These are phyloP conservation scores for Hypsizygus marmoreus DNA, from an alignment of 768 basidiomycete species.

Conservation along the genomic window DNA sequence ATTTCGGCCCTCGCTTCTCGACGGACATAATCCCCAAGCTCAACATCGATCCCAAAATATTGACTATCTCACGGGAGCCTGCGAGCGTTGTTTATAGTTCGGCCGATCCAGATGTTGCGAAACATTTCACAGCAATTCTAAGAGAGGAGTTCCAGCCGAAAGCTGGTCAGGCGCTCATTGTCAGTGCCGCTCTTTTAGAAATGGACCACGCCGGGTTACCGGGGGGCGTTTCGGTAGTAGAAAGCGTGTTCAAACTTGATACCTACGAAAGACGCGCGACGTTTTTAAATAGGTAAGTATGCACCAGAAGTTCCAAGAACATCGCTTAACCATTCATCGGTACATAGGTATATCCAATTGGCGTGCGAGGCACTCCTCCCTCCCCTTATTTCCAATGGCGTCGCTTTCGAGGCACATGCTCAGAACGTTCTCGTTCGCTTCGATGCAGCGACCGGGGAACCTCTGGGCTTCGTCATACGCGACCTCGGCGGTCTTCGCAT, in stretches of 20 bases:
- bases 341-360: constrained; percentile 48
- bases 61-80: constrained; percentile 49
- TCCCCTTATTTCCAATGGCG: constrained; percentile 52
- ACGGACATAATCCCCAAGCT: constrained; percentile 49
- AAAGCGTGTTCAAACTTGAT: constrained; percentile 47
- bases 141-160: constrained; percentile 42
- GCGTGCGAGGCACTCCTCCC: constrained; percentile 55
- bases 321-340: not conserved
- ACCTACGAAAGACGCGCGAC: constrained; percentile 44
- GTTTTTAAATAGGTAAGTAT: constrained; percentile 48
- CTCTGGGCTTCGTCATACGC: constrained; percentile 54
- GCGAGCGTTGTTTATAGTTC: constrained; percentile 48
- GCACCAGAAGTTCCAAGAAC: not conserved
- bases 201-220: constrained; percentile 46
- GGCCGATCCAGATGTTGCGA: constrained; percentile 45
- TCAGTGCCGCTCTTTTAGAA: constrained; percentile 55
- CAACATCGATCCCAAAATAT: constrained; percentile 40
- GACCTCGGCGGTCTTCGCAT: constrained; percentile 61
- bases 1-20: constrained; percentile 60
- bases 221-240: constrained; percentile 45
- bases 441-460: constrained; percentile 39
- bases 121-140: constrained; percentile 55
- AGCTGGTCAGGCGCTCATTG: constrained; percentile 45
- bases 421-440: constrained; percentile 57
- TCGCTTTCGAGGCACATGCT: constrained; percentile 64